Evolutionary conservation across 768 basidiomycete genomes (phyloP), one percentile per base, ranked within the genome.

Genomic region (Russula dissimulans): DNA sequence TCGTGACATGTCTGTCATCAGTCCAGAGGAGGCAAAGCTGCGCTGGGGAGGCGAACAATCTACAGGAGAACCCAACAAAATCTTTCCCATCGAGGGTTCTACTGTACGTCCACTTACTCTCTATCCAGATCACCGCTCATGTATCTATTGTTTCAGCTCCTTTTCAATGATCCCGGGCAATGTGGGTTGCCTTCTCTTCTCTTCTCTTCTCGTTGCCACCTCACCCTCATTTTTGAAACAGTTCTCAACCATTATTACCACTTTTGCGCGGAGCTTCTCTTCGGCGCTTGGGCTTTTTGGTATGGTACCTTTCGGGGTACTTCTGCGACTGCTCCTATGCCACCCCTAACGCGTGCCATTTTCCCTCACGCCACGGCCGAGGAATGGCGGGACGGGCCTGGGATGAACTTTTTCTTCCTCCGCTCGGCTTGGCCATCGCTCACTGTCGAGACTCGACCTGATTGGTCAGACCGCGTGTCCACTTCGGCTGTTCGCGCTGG

Each of bases 201-300:
- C 12, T 41, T 41, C 34, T 32, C 38, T 14, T 34, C 42, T 12
- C 52, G 5, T 63, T 26, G 32, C 5, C 29, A 4, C 11, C 18
- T 11, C 26, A 15, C n/a, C 29, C 29, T 62, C 9, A 58, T 17
- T 0, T 26, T 26, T 39, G 39, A 5, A 31, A 39, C 10, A 76
- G 73, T 93, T 77, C 78, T 92, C n/a, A 75, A 77, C 48, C 91
- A 93, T 69, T 93, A 91, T 71, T 93, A 92, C 71, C 91, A 93
- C 72, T 85, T 90, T 60, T 87, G 86, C 36, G 91, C 87, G 0
- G 91, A 94, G 69, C 81, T 90, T 49, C 73, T 90, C 58, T 75
- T 92, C 36, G 91, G 90, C 36, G 73, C 80, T 3, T 89, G 88
- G 79, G 80, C 87, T 1, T 80, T 89, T 66, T 89, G 85, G 85